phyloP scores from a whole-genome alignment of 2,329 filamentous ascomycete genomes.

The Alternaria infectoria region DNA sequence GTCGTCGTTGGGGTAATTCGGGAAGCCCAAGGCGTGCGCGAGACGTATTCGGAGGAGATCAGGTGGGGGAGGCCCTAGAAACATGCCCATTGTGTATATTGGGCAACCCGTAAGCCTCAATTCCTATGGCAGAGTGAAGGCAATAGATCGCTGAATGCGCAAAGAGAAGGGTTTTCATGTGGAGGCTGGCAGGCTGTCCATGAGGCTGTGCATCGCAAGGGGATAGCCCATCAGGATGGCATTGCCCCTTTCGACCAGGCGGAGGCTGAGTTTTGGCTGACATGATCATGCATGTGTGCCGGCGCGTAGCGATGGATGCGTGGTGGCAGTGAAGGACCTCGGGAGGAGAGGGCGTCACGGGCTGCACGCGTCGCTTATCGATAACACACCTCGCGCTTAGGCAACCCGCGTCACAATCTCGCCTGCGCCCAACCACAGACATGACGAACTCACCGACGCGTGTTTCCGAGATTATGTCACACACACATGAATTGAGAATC shows the following conservation, averaged over 20 bases:
- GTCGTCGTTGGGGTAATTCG: slow-evolving; percentile 6
- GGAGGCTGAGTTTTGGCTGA: background rate
- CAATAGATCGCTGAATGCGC: background rate
- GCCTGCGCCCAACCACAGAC: background rate
- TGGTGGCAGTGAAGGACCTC: background rate
- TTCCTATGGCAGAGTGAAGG: background rate
- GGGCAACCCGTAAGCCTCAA: background rate
- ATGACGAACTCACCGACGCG: background rate
- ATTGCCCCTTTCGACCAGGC: background rate
- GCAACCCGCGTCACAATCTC: background rate
- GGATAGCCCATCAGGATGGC: too few species aligned
- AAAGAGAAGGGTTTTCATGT: background rate
- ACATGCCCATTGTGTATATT: background rate
- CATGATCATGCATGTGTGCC: background rate
- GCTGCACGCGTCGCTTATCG: background rate
- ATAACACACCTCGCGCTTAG: background rate
- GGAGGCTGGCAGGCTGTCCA: background rate
- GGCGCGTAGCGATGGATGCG: background rate
- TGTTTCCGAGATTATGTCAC: background rate
- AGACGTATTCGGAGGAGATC: slow-evolving; percentile 1
- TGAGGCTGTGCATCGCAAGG: background rate
- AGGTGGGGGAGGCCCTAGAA: background rate
- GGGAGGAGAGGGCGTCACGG: background rate
- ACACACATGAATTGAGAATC: background rate
- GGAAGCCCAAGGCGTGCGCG: slow-evolving; percentile 16